Evolutionary conservation across 2,329 filamentous ascomycete species (phyloP).

Genomic region (Elsinoe batatas): DNA sequence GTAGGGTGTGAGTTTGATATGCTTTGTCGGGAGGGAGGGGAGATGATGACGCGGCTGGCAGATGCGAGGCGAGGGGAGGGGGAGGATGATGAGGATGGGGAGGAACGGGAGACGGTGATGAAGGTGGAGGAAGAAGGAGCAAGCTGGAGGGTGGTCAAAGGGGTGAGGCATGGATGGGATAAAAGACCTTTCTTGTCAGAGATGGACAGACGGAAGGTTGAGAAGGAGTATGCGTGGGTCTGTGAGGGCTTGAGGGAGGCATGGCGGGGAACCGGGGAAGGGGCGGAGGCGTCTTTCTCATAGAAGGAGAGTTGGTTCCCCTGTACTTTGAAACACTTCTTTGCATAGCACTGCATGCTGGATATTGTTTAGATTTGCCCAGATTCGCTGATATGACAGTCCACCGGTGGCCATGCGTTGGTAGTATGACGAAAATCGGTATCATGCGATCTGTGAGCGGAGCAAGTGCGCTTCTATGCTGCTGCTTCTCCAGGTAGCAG

Average conservation of each 20-base stretch:
- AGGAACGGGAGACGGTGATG: background rate
- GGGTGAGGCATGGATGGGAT: constrained; percentile 56
- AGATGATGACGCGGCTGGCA: constrained; percentile 49
- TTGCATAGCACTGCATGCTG: background rate
- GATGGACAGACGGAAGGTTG: constrained; percentile 39
- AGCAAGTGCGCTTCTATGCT: no score
- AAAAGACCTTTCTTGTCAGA: constrained; percentile 54
- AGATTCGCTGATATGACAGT: no score
- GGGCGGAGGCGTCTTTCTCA: background rate
- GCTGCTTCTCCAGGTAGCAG: no score
- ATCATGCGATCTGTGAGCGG: no score
- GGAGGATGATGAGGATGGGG: constrained; percentile 20
- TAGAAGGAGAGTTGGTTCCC: no score
- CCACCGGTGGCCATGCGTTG: no score
- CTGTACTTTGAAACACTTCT: no score
- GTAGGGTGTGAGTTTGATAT: constrained; percentile 59
- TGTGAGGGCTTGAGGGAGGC: constrained; percentile 42
- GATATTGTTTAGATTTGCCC: background rate
- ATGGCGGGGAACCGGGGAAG: constrained; percentile 20
- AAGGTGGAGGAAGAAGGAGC: constrained; percentile 39
- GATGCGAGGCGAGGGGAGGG: constrained; percentile 18
- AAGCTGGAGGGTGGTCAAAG: constrained; percentile 48
- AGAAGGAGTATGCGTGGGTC: constrained; percentile 46
- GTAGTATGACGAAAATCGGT: no score
- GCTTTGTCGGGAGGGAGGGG: constrained; percentile 52